phyloP scores from a whole-genome alignment of 2,329 filamentous ascomycete species.

The Colletotrichum camelliae region DNA sequence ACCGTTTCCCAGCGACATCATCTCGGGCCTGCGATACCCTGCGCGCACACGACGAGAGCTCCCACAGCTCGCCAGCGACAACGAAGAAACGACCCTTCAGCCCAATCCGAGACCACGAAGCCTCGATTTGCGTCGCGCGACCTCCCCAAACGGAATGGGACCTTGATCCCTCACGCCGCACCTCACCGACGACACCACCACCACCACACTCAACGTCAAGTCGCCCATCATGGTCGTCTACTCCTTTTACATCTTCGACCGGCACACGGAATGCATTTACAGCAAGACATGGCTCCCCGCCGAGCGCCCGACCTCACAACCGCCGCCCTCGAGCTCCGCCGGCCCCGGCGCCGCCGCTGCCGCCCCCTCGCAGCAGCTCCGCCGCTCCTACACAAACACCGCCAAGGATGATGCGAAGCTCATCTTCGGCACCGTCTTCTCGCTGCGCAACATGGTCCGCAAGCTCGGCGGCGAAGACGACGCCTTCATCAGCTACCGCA shows the following conservation, averaged over 20 bases:
- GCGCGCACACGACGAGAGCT: neutral
- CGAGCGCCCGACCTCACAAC: conserved; percentile 39
- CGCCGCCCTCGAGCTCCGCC: conserved; percentile 45
- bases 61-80: neutral
- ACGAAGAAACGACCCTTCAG: neutral
- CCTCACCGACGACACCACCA: neutral
- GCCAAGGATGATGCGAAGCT: conserved; percentile 89
- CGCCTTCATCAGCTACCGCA: conserved; percentile 93
- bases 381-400: conserved; percentile 22
- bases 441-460: conserved; percentile 92
- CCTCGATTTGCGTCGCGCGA: neutral
- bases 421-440: conserved; percentile 96
- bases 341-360: conserved; percentile 8
- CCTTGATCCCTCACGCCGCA: neutral
- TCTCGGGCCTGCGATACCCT: neutral
- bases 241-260: conserved; percentile 98
- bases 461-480: conserved; percentile 95
- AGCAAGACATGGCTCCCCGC: conserved; percentile 78
- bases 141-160: neutral
- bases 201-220: neutral
- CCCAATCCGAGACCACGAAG: neutral
- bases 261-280: conserved; percentile 99
- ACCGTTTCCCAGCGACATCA: neutral
- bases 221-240: conserved; percentile 81
- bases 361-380: conserved; percentile 10